Conservation (phyloP, 306 rosid genomes). For the Castanea mollissima region DNA sequence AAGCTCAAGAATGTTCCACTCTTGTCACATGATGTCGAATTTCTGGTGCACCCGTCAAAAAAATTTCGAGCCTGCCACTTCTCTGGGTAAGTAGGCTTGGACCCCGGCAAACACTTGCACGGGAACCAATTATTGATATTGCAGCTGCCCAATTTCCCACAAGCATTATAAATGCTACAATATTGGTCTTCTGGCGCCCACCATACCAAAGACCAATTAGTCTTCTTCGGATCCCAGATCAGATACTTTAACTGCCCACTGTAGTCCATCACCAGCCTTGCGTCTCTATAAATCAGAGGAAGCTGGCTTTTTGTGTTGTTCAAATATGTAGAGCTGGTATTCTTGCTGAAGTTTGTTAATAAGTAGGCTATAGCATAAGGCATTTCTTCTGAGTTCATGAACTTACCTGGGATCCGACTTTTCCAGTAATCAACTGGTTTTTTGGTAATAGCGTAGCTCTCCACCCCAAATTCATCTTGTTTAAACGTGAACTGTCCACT, state of each 20-base stretch:
- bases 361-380: fast-evolving
- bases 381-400: too few relatives aligned
- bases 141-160: constrained; percentile 40
- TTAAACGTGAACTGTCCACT: too few relatives aligned
- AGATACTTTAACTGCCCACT: constrained; percentile 8
- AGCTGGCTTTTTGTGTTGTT: background rate
- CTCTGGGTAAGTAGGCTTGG: background rate
- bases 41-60: constrained; percentile 25
- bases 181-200: background rate
- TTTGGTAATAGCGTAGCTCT: too few relatives aligned
- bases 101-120: constrained; percentile 54
- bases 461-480: too few relatives aligned
- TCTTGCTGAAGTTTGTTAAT: background rate
- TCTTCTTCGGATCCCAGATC: background rate
- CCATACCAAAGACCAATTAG: background rate
- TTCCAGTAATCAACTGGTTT: too few relatives aligned
- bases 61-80: background rate
- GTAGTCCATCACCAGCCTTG: constrained; percentile 23
- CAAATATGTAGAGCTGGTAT: too few relatives aligned
- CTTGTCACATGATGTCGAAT: background rate
- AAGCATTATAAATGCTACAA: constrained; percentile 24
- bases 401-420: too few relatives aligned
- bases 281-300: too few relatives aligned
- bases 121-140: background rate
- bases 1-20: constrained; percentile 20